Percentiles rank a stretch among this genome's conserved stretches.
phyloP scores from a whole-genome alignment of 352 stramenopile species.

The Phytophthora capsici region DNA sequence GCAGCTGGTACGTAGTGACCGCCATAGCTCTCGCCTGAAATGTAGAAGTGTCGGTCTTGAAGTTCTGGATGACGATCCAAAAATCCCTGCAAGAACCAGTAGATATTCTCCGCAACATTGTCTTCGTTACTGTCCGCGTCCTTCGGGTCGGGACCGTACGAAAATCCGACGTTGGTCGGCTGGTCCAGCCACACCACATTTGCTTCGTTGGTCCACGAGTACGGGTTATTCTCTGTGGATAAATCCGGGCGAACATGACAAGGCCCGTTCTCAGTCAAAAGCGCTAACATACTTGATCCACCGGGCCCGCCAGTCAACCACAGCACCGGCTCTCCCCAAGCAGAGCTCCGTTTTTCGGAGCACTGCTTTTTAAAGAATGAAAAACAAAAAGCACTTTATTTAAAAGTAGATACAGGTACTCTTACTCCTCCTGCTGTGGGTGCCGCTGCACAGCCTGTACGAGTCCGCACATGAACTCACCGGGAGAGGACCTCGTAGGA shows the following conservation, averaged over 20 bases:
- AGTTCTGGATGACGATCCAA: constrained; percentile 69
- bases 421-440: too few relatives aligned
- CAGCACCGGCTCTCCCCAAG: too few relatives aligned
- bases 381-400: too few relatives aligned
- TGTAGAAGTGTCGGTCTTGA: constrained; percentile 56
- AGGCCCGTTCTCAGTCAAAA: constrained; percentile 74
- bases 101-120: constrained; percentile 71
- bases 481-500: too few relatives aligned
- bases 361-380: too few relatives aligned
- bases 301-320: constrained; percentile 73
- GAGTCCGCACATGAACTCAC: too few relatives aligned
- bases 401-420: too few relatives aligned
- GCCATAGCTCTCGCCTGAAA: constrained; percentile 75
- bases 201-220: constrained; percentile 67
- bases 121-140: constrained; percentile 52
- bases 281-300: constrained; percentile 65
- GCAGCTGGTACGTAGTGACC: constrained; percentile 64
- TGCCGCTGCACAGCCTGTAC: too few relatives aligned
- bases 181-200: constrained; percentile 83
- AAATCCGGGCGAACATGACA: constrained; percentile 58
- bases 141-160: constrained; percentile 38
- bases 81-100: constrained; percentile 71
- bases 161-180: constrained; percentile 62
- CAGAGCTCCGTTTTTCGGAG: too few relatives aligned
- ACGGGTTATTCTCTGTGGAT: constrained; percentile 55